These are phyloP conservation scores for Croton setiger DNA, from an alignment of 441 rosid species.

Conservation along the genomic window DNA sequence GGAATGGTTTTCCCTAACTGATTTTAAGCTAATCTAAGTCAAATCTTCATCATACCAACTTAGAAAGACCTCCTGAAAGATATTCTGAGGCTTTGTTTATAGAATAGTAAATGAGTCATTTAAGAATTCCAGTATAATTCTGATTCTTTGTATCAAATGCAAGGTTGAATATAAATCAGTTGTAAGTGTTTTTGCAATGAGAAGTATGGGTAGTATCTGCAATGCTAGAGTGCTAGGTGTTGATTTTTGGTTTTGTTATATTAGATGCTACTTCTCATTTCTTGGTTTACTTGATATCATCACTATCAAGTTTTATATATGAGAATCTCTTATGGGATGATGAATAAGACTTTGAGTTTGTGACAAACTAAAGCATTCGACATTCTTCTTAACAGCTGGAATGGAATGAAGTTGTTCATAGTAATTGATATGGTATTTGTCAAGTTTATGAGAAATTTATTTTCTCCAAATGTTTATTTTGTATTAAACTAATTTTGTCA, in stretches of 20 bases:
- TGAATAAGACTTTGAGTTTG: no score
- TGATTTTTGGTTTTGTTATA: background rate
- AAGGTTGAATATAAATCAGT: background rate
- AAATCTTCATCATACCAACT: background rate
- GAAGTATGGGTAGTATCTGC: background rate
- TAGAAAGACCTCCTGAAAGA: background rate
- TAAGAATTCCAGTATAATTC: background rate
- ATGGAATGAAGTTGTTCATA: background rate
- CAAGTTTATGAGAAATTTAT: background rate
- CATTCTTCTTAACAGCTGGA: background rate
- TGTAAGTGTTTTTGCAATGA: background rate
- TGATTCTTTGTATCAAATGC: background rate
- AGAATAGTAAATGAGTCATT: no score
- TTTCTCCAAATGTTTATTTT: background rate
- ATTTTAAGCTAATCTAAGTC: background rate
- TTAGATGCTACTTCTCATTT: background rate
- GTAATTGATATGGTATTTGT: background rate
- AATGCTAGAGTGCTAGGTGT: background rate
- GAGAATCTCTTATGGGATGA: background rate
- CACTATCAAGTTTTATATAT: background rate
- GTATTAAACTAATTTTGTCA: background rate
- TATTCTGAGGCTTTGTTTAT: no score
- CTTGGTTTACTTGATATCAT: background rate
- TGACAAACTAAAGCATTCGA: background rate
- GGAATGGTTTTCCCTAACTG: background rate